A percentile compares a stretch with the other conserved stretches of the same genome.
phyloP scores from a whole-genome alignment of 2,329 filamentous ascomycete species.

The Talaromyces islandicus region DNA sequence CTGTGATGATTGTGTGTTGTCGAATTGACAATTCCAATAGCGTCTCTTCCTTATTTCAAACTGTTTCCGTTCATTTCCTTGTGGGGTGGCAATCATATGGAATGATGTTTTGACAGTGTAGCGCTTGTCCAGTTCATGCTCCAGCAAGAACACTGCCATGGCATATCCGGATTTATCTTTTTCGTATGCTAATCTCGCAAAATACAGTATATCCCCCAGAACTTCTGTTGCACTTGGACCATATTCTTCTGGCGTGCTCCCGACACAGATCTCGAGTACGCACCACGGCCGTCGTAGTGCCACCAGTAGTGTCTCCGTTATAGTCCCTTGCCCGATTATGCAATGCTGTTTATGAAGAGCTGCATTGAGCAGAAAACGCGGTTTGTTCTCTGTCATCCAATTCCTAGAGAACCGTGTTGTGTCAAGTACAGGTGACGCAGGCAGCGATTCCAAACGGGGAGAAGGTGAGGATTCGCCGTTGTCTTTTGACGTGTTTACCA shows the following conservation, averaged over 20 bases:
- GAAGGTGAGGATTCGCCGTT: background rate
- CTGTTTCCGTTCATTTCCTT: background rate
- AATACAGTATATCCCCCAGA: background rate
- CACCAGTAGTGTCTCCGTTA: slow-evolving; percentile 2
- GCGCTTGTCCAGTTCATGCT: slow-evolving; percentile 4
- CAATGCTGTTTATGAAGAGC: slow-evolving; percentile 4
- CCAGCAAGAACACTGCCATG: slow-evolving; percentile 8
- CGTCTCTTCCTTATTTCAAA: background rate
- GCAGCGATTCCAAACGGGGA: background rate
- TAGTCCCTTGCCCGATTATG: slow-evolving; percentile 6
- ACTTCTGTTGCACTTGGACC: background rate
- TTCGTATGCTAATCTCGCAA: slow-evolving; percentile 5
- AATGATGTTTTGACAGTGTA: background rate
- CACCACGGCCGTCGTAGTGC: slow-evolving; percentile 10
- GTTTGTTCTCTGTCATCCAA: background rate
- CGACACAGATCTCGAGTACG: slow-evolving; percentile 10
- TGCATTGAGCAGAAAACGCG: slow-evolving; percentile 11
- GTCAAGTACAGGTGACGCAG: background rate
- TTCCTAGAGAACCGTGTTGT: background rate
- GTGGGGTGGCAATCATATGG: background rate
- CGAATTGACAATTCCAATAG: background rate
- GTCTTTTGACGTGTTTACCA: background rate
- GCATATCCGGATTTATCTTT: slow-evolving; percentile 2
- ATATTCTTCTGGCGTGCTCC: background rate
- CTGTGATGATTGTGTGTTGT: background rate